Base-by-base conservation (phyloP, 2,329 filamentous ascomycete genomes). In the Zymoseptoria brevis region DNA sequence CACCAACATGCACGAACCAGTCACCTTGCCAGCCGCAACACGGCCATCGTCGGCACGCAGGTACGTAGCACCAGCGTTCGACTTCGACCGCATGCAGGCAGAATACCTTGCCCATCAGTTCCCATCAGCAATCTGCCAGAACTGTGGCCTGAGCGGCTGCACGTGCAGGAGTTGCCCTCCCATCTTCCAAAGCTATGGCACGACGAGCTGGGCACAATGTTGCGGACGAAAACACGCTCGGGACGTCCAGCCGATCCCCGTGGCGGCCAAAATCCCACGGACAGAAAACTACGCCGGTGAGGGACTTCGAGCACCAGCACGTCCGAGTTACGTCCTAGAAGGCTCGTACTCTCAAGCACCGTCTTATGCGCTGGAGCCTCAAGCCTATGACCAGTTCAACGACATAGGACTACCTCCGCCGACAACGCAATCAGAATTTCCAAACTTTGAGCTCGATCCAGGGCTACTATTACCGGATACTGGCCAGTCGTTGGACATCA, bases 91-190 rank as follows among this genome's bases (percentile, higher is more conserved):
- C 48, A 61, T 69, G 22, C 63, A 59, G 19, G 60, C 57, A 29
- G 65, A 69, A 55, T 72, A 71, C 60, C 60, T 67, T 30, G 62
- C 55, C 30, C 69, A 72, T 50, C 69, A 71, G 51, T 67, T 71
- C 41, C 69, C 70, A 1, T 66, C 63, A 11, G 68, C 69, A 11
- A 72, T 72, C 22, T 72, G 70, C 56, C 70, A 72, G 59, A 72
- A 68, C 19, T 72, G 70, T 56, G 69, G 69, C 35, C 63, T 71
- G 2, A 67, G 62, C 56, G 69, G 69, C 30, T 72, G 70, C 54
- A 71, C 68, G 24, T 72, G 70, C 56, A 59, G 69, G 19, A 70
- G 67, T 41, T 72, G 70, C 54, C 70, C 70, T 8, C 67, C 69
- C 3, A 60, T 69, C 52, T 69, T 72, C 57, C 70, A 72, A 57